A percentile compares a stretch with the other conserved stretches of the same genome.
Conservation (phyloP, 768 basidiomycete genomes). For the Auricularia sp. region DNA sequence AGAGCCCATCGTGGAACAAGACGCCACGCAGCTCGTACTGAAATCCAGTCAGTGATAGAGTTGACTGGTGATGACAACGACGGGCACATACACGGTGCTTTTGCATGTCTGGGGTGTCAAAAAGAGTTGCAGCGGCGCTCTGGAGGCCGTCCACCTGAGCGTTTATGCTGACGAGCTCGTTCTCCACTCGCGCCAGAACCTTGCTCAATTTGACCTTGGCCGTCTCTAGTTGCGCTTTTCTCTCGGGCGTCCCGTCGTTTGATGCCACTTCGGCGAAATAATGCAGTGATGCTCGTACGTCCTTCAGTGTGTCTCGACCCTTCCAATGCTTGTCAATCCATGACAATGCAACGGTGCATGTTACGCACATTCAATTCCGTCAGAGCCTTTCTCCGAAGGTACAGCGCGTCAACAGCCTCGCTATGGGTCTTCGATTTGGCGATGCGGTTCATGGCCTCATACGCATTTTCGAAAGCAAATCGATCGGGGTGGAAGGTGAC, state of each 20-base stretch:
- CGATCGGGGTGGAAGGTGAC: slow-evolving; percentile 61
- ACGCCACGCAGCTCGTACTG: slow-evolving; percentile 78
- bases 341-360: slow-evolving; percentile 2
- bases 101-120: slow-evolving; percentile 58
- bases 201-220: slow-evolving; percentile 44
- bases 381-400: slow-evolving; percentile 35
- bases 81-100: slow-evolving; percentile 38
- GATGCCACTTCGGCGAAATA: slow-evolving; percentile 65
- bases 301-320: slow-evolving; percentile 54
- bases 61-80: too few relatives aligned
- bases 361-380: slow-evolving; percentile 46
- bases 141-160: slow-evolving; percentile 36
- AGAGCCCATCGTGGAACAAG: slow-evolving; percentile 66
- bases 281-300: slow-evolving; percentile 50
- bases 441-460: not conserved
- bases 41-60: not conserved
- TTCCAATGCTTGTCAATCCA: slow-evolving; percentile 17
- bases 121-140: slow-evolving; percentile 34
- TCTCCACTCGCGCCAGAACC: slow-evolving; percentile 42
- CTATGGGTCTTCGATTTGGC: slow-evolving; percentile 9
- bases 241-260: slow-evolving; percentile 35
- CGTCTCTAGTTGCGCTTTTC: slow-evolving; percentile 32
- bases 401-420: slow-evolving; percentile 40
- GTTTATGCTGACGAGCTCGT: slow-evolving; percentile 49
- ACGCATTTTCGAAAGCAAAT: slow-evolving; percentile 50